A percentile compares a stretch with the other conserved stretches of the same genome.
These are phyloP conservation scores for Medicago lupulina DNA, from an alignment of 306 rosid genomes.

Conservation along the genomic window DNA sequence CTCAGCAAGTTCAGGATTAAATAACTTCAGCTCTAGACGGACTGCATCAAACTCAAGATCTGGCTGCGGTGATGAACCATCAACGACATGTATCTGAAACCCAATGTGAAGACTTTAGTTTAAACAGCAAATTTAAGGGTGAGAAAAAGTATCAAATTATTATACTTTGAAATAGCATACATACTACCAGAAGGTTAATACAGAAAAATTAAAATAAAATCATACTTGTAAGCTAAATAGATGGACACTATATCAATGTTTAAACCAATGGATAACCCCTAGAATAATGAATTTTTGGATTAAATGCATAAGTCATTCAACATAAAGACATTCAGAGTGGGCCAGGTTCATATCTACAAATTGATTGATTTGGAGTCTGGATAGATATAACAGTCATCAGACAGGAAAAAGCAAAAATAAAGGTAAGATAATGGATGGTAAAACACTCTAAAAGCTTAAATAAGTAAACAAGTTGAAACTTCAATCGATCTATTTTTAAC, in stretches of 20 bases:
- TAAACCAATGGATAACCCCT: not conserved
- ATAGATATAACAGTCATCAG: not conserved
- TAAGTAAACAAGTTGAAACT: conserved; percentile 13
- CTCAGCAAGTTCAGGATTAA: conserved; percentile 90
- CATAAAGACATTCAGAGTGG: conserved; percentile 17
- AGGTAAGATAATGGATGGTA: not conserved
- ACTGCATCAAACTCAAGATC: conserved; percentile 94
- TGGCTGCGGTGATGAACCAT: conserved; percentile 90
- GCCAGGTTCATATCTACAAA: conserved; percentile 19
- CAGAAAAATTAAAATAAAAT: not conserved
- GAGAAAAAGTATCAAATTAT: conserved; percentile 29
- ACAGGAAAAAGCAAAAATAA: not conserved
- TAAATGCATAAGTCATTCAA: conserved; percentile 28
- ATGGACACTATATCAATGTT: not conserved
- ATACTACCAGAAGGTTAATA: conserved; percentile 32
- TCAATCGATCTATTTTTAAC: not conserved
- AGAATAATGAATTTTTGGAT: conserved; percentile 19
- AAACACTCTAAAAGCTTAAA: conserved; percentile 2
- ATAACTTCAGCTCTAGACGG: conserved; percentile 86
- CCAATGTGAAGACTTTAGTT: conserved; percentile 28
- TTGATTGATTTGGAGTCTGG: conserved; percentile 32
- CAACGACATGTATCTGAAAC: conserved; percentile 83
- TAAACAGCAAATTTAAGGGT: conserved; percentile 16
- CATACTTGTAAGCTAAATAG: conserved; percentile 23
- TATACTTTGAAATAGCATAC: conserved; percentile 18